These are phyloP conservation scores for Scheffersomyces insectosa DNA, from an alignment of 1,139 yeast genomes.

Conservation along the genomic window DNA sequence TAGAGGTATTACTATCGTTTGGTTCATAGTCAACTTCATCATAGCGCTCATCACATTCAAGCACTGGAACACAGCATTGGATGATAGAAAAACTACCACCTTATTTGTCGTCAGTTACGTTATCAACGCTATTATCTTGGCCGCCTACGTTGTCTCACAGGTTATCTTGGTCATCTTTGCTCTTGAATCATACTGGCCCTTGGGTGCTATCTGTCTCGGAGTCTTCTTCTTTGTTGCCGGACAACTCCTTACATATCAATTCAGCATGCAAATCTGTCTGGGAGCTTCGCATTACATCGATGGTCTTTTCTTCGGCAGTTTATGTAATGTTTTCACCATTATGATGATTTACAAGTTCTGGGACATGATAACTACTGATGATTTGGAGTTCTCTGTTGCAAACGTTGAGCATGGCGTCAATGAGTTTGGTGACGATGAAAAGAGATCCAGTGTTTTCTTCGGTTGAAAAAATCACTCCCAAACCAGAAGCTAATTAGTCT, in stretches of 20 bases:
- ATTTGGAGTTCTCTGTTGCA: conserved; percentile 84
- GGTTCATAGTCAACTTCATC: conserved; percentile 66
- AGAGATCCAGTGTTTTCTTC: conserved; percentile 34
- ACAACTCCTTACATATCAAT: conserved; percentile 70
- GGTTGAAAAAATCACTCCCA: not conserved
- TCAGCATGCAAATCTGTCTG: conserved; percentile 65
- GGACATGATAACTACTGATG: conserved; percentile 97
- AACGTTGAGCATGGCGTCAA: conserved; percentile 43
- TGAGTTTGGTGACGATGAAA: conserved; percentile 38
- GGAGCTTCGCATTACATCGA: conserved; percentile 84
- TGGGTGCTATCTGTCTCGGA: conserved; percentile 76
- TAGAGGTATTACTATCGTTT: conserved; percentile 46
- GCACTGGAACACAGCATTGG: conserved; percentile 54
- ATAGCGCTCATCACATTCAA: conserved; percentile 73
- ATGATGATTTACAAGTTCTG: conserved; percentile 97
- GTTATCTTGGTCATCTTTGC: conserved; percentile 67
- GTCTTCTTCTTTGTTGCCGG: conserved; percentile 77
- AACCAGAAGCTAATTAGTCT: no score
- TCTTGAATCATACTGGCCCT: conserved; percentile 79
- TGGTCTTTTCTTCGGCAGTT: conserved; percentile 81
- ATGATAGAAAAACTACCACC: conserved; percentile 52
- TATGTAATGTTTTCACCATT: conserved; percentile 75
- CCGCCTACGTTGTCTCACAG: conserved; percentile 68
- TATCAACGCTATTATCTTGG: conserved; percentile 65
- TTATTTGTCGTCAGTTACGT: conserved; percentile 71